A percentile compares a stretch with the other conserved stretches of the same genome.
These are phyloP conservation scores for Sugiyamaella japonica DNA, from an alignment of 1,139 yeast genomes.

Conservation along the genomic window DNA sequence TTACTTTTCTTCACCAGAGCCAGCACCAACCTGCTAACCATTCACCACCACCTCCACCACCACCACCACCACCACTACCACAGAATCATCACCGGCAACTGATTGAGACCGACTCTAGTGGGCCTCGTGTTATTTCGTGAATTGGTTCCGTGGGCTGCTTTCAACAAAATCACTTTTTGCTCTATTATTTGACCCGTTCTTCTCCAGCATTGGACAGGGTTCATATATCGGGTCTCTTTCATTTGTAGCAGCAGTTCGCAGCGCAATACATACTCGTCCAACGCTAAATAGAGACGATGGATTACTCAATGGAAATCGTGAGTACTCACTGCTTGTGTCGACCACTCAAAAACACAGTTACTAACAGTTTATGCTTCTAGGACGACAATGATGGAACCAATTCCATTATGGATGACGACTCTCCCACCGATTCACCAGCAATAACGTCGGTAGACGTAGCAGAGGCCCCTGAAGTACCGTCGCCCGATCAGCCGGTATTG, in stretches of 20 bases:
- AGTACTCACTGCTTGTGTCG: slow-evolving; percentile 3
- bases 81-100: too few relatives aligned
- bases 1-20: not conserved
- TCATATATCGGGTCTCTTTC: not conserved
- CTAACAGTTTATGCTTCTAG: slow-evolving; percentile 1
- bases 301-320: slow-evolving; percentile 26
- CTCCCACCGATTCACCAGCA: slow-evolving; percentile 13
- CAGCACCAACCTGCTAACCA: not conserved
- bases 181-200: too few relatives aligned
- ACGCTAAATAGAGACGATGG: slow-evolving; percentile 13
- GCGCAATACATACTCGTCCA: not conserved
- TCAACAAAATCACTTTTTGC: too few relatives aligned
- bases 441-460: slow-evolving; percentile 5
- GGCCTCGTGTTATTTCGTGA: too few relatives aligned
- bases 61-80: too few relatives aligned
- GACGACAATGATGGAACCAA: slow-evolving; percentile 11
- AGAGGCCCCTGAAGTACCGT: slow-evolving; percentile 6
- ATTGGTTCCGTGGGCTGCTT: too few relatives aligned
- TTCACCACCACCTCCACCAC: not conserved
- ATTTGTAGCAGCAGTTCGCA: too few relatives aligned
- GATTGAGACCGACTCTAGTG: too few relatives aligned
- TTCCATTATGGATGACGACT: slow-evolving; percentile 14
- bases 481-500: slow-evolving; percentile 7
- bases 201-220: too few relatives aligned
- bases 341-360: not conserved